Percentiles rank a stretch among this genome's conserved stretches.
Conservation (phyloP, 2,329 filamentous ascomycete species). For the Massarina eburnea region DNA sequence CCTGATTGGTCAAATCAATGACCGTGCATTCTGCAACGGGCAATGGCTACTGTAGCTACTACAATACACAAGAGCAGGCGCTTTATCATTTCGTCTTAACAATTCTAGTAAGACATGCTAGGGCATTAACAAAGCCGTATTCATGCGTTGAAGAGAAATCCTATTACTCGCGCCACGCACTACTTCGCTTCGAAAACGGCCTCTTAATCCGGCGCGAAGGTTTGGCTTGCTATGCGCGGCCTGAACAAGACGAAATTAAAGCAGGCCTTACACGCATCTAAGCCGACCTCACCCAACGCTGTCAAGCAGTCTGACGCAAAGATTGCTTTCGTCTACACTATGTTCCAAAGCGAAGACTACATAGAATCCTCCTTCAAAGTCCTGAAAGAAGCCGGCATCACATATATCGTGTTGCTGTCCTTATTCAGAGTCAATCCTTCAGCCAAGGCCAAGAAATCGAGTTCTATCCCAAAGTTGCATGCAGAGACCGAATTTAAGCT, state of each 20-base stretch:
- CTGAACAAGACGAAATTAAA: constrained; percentile 43
- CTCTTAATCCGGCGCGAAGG: constrained; percentile 45
- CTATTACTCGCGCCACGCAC: too few species aligned
- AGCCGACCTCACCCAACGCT: constrained; percentile 47
- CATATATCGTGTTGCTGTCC: constrained; percentile 3
- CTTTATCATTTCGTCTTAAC: too few species aligned
- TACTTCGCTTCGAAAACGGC: constrained; percentile 20
- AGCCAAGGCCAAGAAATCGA: neutral
- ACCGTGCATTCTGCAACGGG: too few species aligned
- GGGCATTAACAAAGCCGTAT: too few species aligned
- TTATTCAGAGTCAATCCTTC: neutral
- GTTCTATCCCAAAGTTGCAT: constrained; percentile 2
- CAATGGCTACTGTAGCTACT: too few species aligned
- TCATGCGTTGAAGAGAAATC: too few species aligned
- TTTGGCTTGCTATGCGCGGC: constrained; percentile 54
- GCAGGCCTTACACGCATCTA: constrained; percentile 14
- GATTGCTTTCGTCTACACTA: constrained; percentile 53
- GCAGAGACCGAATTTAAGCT: constrained; percentile 9
- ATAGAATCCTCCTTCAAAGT: neutral
- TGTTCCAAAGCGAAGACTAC: constrained; percentile 10
- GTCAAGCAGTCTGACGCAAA: constrained; percentile 48
- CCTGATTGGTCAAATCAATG: too few species aligned
- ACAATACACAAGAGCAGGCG: too few species aligned
- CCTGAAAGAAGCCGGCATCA: constrained; percentile 1
- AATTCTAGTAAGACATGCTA: too few species aligned